Evolutionary conservation across 2,329 filamentous ascomycete species (phyloP), one percentile per base, ranked within the genome.

Genomic region (Alternaria arborescens): DNA sequence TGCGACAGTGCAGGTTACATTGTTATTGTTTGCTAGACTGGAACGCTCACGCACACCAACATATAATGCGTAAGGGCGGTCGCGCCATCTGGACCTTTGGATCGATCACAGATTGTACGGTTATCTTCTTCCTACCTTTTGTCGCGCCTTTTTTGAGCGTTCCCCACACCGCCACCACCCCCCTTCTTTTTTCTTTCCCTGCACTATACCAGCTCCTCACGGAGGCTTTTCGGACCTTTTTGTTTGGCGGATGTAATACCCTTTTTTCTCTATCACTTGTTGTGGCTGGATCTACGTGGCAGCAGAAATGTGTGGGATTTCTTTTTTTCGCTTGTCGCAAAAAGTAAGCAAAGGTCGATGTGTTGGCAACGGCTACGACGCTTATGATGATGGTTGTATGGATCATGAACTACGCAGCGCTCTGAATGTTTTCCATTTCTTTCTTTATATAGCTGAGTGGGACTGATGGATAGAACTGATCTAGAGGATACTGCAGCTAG

Each of bases 11-110:
- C 72, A 71, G 72, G 72, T 67, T 73, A 78, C 75, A 63, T 69
- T 69, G 63, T 68, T 76, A 68, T 75, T 68, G 65, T 71, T 78
- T 77, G 71, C 67, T 77, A 77, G 74, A 77, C 62, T 68, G 64
- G 71, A 70, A 72, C 69, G 74, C 76, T 78, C 74, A 75, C 75
- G 74, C 75, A 75, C 69, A 69, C 65, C 67, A 67, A 64, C 56
- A 65, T 68, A 64, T 64, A 67, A 74, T 70, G 70, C 65, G 68
- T 70, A 48, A 43, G 68, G 62, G 65, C 65, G 57, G 50, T 56
- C 51, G 59, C 61, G 52, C 64, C 66, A 68, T 61, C 34, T 65
- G 61, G 77, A 44, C 32, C 22, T 38, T 26, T 50, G 46, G 16
- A 46, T 52, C 26, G 40, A 61, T 58, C 62, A 52, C 52, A 62